A percentile compares a stretch with the other conserved stretches of the same genome.
Evolutionary conservation across 2,329 filamentous ascomycete species (phyloP).

Genomic region (Acarospora socialis): DNA sequence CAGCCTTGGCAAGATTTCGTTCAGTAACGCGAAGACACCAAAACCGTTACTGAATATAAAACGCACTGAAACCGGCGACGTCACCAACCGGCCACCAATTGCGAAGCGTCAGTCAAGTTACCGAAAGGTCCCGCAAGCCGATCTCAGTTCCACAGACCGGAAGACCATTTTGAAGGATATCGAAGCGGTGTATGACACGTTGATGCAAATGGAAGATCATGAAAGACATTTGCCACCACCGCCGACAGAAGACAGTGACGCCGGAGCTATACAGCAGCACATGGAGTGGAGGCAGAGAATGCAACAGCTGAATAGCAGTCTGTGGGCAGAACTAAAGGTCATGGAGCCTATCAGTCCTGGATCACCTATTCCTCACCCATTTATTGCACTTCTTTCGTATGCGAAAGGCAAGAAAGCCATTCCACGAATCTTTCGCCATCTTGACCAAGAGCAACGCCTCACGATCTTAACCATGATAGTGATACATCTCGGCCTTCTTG

Average conservation of each 20-base stretch:
- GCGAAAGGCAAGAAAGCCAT: constrained; percentile 94
- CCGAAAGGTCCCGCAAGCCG: constrained; percentile 31
- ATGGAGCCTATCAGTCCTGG: constrained; percentile 76
- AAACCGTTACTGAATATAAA: constrained; percentile 94
- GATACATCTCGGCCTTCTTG: constrained; percentile 79
- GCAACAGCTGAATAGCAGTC: constrained; percentile 56
- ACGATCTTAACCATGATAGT: constrained; percentile 94
- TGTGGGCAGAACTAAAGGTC: constrained; percentile 82
- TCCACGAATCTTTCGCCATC: constrained; percentile 84
- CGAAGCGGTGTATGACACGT: constrained; percentile 69
- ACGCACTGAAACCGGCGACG: constrained; percentile 56
- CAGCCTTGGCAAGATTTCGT: constrained; percentile 93
- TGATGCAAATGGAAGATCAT: constrained; percentile 93
- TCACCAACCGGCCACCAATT: constrained; percentile 39
- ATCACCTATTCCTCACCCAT: constrained; percentile 61
- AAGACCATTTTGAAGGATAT: constrained; percentile 77
- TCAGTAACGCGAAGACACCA: constrained; percentile 96
- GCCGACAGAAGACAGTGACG: constrained; percentile 48
- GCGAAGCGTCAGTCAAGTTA: constrained; percentile 26
- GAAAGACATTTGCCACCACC: constrained; percentile 64
- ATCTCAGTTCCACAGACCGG: constrained; percentile 52
- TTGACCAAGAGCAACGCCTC: constrained; percentile 76
- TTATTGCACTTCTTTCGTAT: constrained; percentile 90
- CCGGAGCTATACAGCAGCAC: constrained; percentile 57
- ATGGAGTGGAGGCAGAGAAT: constrained; percentile 65